Conservation (phyloP, 148 eudicot species). For the Rhododendron mucronatum region DNA sequence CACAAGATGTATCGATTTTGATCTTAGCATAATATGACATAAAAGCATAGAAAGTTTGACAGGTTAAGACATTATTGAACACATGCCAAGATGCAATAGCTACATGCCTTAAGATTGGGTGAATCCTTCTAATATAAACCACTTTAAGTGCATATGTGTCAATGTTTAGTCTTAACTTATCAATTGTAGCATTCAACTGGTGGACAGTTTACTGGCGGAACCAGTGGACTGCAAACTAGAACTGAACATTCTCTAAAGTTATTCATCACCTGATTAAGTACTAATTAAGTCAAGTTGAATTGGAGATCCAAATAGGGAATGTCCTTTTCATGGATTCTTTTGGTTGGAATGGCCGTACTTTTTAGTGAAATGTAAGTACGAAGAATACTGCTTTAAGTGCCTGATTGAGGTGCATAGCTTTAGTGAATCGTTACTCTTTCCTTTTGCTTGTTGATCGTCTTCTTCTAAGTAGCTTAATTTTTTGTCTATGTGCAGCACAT, state of each 20-base stretch:
- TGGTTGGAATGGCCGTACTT: neutral
- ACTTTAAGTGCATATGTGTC: neutral
- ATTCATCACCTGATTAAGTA: neutral
- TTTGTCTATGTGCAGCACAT: slow-evolving; percentile 54
- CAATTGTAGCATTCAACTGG: neutral
- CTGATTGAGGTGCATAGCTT: neutral
- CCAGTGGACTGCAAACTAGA: neutral
- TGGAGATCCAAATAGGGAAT: neutral
- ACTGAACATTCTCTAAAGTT: neutral
- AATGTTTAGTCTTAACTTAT: neutral
- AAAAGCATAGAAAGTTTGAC: neutral
- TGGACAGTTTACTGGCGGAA: neutral
- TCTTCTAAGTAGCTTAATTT: neutral
- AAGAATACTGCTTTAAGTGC: neutral
- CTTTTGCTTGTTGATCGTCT: neutral
- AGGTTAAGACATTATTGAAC: neutral
- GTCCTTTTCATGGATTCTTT: neutral
- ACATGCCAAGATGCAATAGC: neutral
- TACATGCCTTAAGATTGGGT: neutral
- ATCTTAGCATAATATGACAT: neutral
- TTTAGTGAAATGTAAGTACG: neutral
- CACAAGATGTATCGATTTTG: neutral
- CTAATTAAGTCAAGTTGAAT: neutral
- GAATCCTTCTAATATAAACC: neutral
- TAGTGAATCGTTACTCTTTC: neutral